A percentile compares a stretch with the other conserved stretches of the same genome.
phyloP scores from a whole-genome alignment of 139 green algal species.

The Eudorina sp. region DNA sequence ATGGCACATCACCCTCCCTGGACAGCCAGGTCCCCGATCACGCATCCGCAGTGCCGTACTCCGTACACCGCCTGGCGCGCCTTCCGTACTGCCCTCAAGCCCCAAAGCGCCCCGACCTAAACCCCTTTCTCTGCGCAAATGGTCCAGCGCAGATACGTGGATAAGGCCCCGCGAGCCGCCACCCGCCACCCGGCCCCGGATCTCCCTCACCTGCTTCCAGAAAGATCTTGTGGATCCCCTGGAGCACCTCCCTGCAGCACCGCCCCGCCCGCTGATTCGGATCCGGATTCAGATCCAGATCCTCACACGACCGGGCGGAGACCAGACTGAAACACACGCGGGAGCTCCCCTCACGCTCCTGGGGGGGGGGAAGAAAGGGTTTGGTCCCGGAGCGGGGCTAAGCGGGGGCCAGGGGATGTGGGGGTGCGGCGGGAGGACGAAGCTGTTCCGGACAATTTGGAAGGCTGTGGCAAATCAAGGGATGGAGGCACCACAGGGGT shows the following conservation, averaged over 20 bases:
- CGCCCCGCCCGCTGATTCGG: no score
- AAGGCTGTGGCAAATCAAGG: no score
- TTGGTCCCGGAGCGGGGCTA: neutral
- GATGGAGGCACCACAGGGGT: no score
- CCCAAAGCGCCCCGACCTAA: no score
- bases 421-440: neutral
- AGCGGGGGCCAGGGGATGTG: neutral
- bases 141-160: no score
- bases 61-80: neutral
- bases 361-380: neutral
- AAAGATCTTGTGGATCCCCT: neutral
- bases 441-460: no score
- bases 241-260: neutral
- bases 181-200: neutral
- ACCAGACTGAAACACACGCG: neutral
- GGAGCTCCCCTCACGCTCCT: neutral
- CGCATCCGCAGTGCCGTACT: neutral
- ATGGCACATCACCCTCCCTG: neutral
- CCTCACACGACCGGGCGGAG: neutral
- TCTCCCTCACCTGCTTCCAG: neutral
- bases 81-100: neutral
- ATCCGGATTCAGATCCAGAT: neutral
- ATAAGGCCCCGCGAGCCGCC: neutral
- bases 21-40: neutral
- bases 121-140: no score